phyloP scores from a whole-genome alignment of 2,329 filamentous ascomycete species.

The Fusarium incarnatum region DNA sequence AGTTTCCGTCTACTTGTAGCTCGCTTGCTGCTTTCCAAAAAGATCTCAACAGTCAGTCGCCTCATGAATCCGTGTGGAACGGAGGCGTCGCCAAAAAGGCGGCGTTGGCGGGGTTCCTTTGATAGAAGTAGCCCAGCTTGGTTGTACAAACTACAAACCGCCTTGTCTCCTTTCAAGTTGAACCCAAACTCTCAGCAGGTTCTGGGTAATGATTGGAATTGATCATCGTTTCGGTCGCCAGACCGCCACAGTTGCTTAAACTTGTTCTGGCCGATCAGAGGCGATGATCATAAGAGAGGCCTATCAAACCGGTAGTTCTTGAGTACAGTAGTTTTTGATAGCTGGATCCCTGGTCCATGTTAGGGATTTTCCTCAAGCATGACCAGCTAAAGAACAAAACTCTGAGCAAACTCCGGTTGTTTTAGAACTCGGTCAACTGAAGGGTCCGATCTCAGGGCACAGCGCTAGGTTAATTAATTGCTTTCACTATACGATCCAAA shows the following conservation, averaged over 20 bases:
- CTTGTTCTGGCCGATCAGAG: constrained; percentile 27
- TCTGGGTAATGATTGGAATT: constrained; percentile 15
- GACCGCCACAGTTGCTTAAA: constrained; percentile 29
- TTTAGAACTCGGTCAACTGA: constrained; percentile 31
- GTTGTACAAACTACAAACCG: constrained; percentile 12
- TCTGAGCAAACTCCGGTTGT: constrained; percentile 14
- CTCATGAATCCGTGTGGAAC: constrained; percentile 30
- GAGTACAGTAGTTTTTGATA: background rate
- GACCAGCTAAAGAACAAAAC: constrained; percentile 6
- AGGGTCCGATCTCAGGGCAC: constrained; percentile 6
- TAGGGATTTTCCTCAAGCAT: constrained; percentile 15
- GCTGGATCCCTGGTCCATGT: constrained; percentile 2
- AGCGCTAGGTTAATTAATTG: background rate
- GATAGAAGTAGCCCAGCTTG: constrained; percentile 7
- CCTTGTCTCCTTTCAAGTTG: constrained; percentile 5
- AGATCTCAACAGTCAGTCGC: constrained; percentile 13
- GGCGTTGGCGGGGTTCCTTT: constrained; percentile 25
- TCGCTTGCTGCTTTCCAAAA: constrained; percentile 7
- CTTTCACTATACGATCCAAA: constrained; percentile 2
- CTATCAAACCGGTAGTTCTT: background rate
- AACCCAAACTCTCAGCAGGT: background rate
- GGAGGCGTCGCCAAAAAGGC: constrained; percentile 30
- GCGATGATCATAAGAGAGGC: constrained; percentile 6
- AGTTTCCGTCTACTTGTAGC: background rate
- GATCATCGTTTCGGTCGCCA: constrained; percentile 29